phyloP scores from a whole-genome alignment of 1,284 basidiomycete genomes.

The Sphagnurus paluster region DNA sequence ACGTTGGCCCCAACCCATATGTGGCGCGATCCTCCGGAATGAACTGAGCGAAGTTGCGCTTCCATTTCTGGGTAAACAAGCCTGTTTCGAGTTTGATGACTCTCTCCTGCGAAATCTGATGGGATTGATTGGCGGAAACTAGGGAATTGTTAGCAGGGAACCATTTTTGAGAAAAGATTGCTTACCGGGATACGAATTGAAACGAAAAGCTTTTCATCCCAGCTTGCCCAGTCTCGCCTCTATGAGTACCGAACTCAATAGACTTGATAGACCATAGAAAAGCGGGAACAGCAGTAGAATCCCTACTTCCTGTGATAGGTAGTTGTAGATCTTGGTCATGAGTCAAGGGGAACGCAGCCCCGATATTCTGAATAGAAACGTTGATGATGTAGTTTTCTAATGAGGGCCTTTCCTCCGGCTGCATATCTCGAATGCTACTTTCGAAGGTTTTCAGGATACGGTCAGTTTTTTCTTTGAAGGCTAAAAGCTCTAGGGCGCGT shows the following conservation, averaged over 20 bases:
- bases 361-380: constrained; percentile 69
- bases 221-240: constrained; percentile 79
- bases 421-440: constrained; percentile 46
- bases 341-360: constrained; percentile 81
- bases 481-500: constrained; percentile 72
- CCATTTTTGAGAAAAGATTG: neutral
- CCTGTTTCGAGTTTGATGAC: constrained; percentile 72
- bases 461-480: constrained; percentile 81
- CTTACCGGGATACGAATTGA: constrained; percentile 80
- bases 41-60: constrained; percentile 68
- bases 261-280: constrained; percentile 82
- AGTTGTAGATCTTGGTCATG: constrained; percentile 53
- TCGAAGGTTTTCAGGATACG: constrained; percentile 75
- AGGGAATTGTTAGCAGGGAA: constrained; percentile 8
- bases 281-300: constrained; percentile 60
- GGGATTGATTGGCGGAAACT: constrained; percentile 77
- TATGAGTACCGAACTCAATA: constrained; percentile 70
- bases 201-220: constrained; percentile 73
- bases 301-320: constrained; percentile 37
- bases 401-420: constrained; percentile 51
- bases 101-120: constrained; percentile 71
- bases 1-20: constrained; percentile 74
- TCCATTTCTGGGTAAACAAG: constrained; percentile 81
- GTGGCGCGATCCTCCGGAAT: constrained; percentile 49
- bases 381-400: constrained; percentile 66